These are phyloP conservation scores for Pittosporum tobira DNA, from an alignment of 129 eudicot genomes.

Conservation along the genomic window DNA sequence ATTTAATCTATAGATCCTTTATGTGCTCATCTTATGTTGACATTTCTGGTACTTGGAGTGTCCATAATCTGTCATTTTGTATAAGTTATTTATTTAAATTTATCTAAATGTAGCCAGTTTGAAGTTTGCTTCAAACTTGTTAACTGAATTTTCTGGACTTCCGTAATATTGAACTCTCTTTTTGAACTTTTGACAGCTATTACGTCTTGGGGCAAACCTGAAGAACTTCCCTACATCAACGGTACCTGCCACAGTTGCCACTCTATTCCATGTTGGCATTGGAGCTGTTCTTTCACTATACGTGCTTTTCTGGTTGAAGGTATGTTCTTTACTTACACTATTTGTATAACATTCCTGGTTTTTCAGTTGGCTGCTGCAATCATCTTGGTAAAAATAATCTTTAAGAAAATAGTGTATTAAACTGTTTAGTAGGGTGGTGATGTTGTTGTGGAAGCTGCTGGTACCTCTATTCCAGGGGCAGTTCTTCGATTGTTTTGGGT, in stretches of 20 bases:
- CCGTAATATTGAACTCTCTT: background rate
- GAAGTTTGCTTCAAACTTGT: background rate
- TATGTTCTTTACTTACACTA: conserved; percentile 21
- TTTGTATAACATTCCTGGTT: background rate
- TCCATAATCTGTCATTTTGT: background rate
- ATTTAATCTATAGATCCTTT: background rate
- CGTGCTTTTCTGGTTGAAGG: conserved; percentile 87
- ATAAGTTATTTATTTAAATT: too few species aligned
- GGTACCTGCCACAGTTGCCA: conserved; percentile 57
- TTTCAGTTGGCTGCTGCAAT: background rate
- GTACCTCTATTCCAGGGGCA: background rate
- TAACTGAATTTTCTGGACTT: background rate
- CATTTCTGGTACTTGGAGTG: background rate
- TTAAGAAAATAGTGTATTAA: too few species aligned
- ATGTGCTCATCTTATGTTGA: background rate
- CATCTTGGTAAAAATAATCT: too few species aligned
- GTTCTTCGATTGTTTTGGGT: background rate
- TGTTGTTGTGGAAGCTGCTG: background rate
- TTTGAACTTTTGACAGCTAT: conserved; percentile 29
- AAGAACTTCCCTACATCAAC: conserved; percentile 72
- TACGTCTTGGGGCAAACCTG: conserved; percentile 66
- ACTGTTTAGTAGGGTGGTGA: too few species aligned
- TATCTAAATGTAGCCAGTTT: background rate
- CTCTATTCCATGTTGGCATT: conserved; percentile 69
- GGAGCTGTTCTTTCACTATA: conserved; percentile 81